These are phyloP conservation scores for Fraxinus paxiana DNA, from an alignment of 305 asterid genomes.

Conservation along the genomic window DNA sequence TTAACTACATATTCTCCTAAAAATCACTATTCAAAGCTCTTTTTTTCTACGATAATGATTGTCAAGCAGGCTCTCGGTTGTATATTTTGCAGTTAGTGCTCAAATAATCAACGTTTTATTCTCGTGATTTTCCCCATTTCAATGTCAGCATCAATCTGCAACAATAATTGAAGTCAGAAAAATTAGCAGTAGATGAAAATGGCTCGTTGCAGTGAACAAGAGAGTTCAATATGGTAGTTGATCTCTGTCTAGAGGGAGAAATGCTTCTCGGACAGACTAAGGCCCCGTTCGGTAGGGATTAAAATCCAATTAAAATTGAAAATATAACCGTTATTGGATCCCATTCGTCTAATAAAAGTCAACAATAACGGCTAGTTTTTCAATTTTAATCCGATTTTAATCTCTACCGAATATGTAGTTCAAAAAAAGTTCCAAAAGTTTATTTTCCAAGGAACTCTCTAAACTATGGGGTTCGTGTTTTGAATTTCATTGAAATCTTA, in stretches of 20 bases:
- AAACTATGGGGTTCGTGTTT: background rate
- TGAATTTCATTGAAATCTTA: background rate
- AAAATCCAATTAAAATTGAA: too few species aligned
- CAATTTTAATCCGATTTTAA: too few species aligned
- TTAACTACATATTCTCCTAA: background rate
- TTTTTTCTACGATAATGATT: background rate
- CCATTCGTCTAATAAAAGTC: too few species aligned
- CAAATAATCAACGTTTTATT: background rate
- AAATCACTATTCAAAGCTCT: background rate
- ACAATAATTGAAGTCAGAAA: background rate
- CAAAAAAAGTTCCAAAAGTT: background rate
- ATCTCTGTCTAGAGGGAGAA: background rate
- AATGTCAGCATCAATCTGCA: background rate
- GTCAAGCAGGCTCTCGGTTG: background rate
- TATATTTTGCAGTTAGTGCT: background rate
- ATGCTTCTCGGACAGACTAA: background rate
- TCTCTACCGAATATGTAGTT: background rate
- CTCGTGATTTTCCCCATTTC: background rate
- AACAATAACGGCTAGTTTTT: too few species aligned
- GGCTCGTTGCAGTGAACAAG: background rate
- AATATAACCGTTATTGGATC: too few species aligned
- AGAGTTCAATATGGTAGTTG: background rate
- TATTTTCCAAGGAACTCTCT: background rate
- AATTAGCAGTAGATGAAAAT: background rate
- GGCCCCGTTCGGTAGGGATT: too few species aligned